Percentiles rank a stretch among this genome's conserved stretches.
Evolutionary conservation across 257 asterid genomes (phyloP).

Genomic region (Solanum pennellii): DNA sequence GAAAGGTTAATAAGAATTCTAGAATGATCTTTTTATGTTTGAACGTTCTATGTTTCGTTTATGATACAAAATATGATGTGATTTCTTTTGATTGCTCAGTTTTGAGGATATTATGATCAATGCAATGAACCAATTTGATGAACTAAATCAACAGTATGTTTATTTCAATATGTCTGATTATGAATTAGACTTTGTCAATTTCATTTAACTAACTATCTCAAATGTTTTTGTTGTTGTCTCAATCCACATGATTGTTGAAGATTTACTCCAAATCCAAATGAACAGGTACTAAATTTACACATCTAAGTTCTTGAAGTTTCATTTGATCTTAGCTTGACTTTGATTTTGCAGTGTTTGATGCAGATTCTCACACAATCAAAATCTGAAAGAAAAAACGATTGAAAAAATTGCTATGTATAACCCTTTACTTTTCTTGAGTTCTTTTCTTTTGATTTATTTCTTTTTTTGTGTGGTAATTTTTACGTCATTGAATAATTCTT

Average conservation of each 20-base stretch:
- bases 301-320: background rate
- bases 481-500: background rate
- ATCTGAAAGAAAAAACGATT: conserved; percentile 35
- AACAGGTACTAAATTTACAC: conserved; percentile 19
- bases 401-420: conserved; percentile 44
- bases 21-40: background rate
- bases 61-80: background rate
- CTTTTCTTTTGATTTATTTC: conserved; percentile 2
- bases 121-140: conserved; percentile 23
- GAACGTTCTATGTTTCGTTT: background rate
- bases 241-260: conserved; percentile 14
- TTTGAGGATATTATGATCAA: conserved; percentile 56
- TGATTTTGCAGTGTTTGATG: conserved; percentile 25
- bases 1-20: conserved; percentile 31
- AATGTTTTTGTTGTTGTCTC: no score
- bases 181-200: background rate
- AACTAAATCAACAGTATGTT: conserved; percentile 36
- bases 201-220: background rate
- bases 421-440: background rate
- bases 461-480: background rate
- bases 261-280: conserved; percentile 18
- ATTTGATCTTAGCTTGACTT: background rate
- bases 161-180: background rate
- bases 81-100: conserved; percentile 6
- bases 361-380: conserved; percentile 37